Base-by-base conservation (phyloP, 768 basidiomycete genomes). In the Galerina sulciceps region DNA sequence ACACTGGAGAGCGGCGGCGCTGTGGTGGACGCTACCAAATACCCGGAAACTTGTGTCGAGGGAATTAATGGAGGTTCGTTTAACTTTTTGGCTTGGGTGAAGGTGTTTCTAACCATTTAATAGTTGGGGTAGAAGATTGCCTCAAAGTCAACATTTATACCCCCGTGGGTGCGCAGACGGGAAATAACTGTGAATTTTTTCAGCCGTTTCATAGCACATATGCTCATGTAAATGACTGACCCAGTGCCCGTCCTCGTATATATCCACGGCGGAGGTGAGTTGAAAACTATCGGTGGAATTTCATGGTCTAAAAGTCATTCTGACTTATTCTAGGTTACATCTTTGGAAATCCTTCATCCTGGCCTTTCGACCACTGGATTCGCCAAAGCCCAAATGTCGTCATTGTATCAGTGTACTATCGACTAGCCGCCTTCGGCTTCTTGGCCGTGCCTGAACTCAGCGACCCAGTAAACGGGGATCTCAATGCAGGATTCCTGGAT, bases 281-380 rank as follows among this genome's bases (percentile, higher is more conserved):
- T 4, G 31, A 15, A 26, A 14, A 17, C 41, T 14, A 6, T 40
- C 6, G 22, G 36, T 35, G 5, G 43, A 36, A n/a, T 10, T 13
- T 41, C 15, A 4, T 22, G 3, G 20, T 15, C 49, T 35, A 42
- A 42, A 15, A 43, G 22, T 35, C 10, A 5, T 10, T 49, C 36
- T 22, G 13, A 31, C 26, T 31, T 31, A 1, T 8, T 31, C 26
- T 41, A 85, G 84, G 81, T 20, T 88, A 85, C 58, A 67, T 81
- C 20, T 84, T 67, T 61, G 85, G 87, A 4, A 88, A 88, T 65
- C 86, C 86, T 1, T 75, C 74, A 1, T 85, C 83, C 66, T 89
- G 84, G 85, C 85, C 87, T 1, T 88, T 87, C 66, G 81, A 88
- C 63, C 74, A 78, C 62, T 89, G 86, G 86, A 73, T 89, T 53